A percentile compares a stretch with the other conserved stretches of the same genome.
phyloP scores from a whole-genome alignment of 345 rosid species.

The Erysimum cheiranthoides region DNA sequence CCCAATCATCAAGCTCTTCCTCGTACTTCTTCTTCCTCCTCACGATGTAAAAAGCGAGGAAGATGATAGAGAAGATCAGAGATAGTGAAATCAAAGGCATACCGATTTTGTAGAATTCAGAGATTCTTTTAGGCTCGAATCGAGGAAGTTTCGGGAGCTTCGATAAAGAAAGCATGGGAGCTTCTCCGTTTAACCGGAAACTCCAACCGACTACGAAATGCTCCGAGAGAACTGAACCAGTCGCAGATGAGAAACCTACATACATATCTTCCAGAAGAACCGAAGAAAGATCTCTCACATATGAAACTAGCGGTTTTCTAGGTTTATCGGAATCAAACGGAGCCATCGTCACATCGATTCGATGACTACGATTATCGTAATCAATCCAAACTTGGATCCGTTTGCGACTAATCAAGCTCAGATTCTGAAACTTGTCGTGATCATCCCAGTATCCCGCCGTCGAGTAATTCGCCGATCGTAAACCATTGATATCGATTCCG shows the following conservation, averaged over 20 bases:
- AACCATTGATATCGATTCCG: constrained; percentile 72
- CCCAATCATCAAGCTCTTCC: constrained; percentile 83
- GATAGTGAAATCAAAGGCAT: constrained; percentile 40
- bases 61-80: constrained; percentile 32
- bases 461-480: constrained; percentile 57
- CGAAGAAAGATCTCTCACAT: constrained; percentile 61
- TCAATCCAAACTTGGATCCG: constrained; percentile 77
- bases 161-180: constrained; percentile 58
- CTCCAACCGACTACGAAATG: constrained; percentile 91
- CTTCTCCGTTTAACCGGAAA: constrained; percentile 64
- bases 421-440: constrained; percentile 41
- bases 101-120: constrained; percentile 44
- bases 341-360: constrained; percentile 67
- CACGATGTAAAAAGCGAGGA: constrained; percentile 32
- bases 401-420: constrained; percentile 64
- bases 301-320: constrained; percentile 62
- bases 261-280: constrained; percentile 66
- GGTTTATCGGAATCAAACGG: constrained; percentile 65
- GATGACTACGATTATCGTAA: constrained; percentile 57
- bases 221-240: constrained; percentile 80
- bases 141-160: constrained; percentile 67
- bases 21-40: constrained; percentile 54
- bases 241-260: constrained; percentile 89
- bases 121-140: constrained; percentile 33
- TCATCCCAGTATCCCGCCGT: constrained; percentile 58